Base-by-base conservation (phyloP, 768 basidiomycete genomes). In the Udeniomyces megalosporus region DNA sequence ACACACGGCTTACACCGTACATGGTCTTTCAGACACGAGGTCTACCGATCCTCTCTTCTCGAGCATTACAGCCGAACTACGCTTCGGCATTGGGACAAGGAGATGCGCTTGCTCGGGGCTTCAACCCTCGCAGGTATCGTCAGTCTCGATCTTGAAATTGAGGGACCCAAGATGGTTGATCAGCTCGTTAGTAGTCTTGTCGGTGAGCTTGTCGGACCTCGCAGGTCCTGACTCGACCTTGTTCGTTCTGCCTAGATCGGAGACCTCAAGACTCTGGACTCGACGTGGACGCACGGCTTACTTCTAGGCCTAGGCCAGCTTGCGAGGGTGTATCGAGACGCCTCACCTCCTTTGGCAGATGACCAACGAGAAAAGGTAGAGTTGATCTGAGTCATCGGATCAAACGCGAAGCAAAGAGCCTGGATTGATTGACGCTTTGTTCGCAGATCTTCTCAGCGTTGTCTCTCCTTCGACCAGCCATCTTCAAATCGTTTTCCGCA, bases 1-100 rank as follows among this genome's bases (percentile, higher is more conserved):
- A 15, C 47, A 47, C n/a, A 3, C 45, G 28, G 42, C 5, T 38
- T n/a, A 45, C 28, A 17, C 11, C 15, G 51, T 5, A 4, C 44
- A 42, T 60, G 58, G 60, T 24, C 20, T 57, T 42, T 12, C 66
- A 96, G 92, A 68, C 85, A 90, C 72, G 66, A 69, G 29, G 87
- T 85, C 69, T 96, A 95, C 71, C 80, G 84, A 35, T 64, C 74
- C 75, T 65, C 6, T 52, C 22, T 52, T 64, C 72, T 90, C 51
- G 77, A 84, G 57, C 88, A 93, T 70, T 71, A 95, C 46, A 71
- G 87, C 44, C 76, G 80, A 65, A 82, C 85, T 48, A 84, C 85
- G 0, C 69, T 93, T 58, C 78, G 86, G 57, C 93, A 97, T 73
- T 96, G 92, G 92, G 92, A 96, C 70, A 72, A 79, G 3, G 72